Percentiles rank a stretch among this genome's conserved stretches.
These are phyloP conservation scores for Ceratobasidium sp. DNA, from an alignment of 1,284 basidiomycete genomes.

Conservation along the genomic window DNA sequence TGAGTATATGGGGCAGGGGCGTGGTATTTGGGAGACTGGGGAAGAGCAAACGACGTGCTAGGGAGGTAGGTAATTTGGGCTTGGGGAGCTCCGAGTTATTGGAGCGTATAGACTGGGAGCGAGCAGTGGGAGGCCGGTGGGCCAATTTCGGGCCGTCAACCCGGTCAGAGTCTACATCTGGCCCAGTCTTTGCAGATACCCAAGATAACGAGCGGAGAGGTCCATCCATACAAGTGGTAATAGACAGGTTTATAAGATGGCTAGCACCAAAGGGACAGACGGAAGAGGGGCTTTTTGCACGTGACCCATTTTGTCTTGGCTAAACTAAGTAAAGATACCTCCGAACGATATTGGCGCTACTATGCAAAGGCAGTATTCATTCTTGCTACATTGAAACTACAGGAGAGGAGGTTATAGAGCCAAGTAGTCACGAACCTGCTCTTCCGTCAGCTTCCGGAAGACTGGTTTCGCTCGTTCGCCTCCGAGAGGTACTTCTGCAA, in stretches of 20 bases:
- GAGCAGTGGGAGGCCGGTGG: slow-evolving; percentile 27
- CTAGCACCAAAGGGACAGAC: neutral
- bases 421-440: slow-evolving; percentile 93
- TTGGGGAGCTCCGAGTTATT: slow-evolving; percentile 37
- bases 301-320: slow-evolving; percentile 14
- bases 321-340: neutral
- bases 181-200: slow-evolving; percentile 30
- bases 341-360: neutral
- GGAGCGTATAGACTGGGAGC: slow-evolving; percentile 41
- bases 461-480: slow-evolving; percentile 78
- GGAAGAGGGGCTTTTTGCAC: neutral
- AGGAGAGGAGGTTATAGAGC: slow-evolving; percentile 62
- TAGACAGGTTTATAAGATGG: slow-evolving; percentile 5
- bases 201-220: slow-evolving; percentile 40
- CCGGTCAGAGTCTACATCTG: slow-evolving; percentile 22
- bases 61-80: slow-evolving; percentile 52
- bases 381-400: slow-evolving; percentile 16
- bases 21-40: slow-evolving; percentile 59
- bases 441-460: slow-evolving; percentile 91
- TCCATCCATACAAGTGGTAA: slow-evolving; percentile 32
- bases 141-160: slow-evolving; percentile 8
- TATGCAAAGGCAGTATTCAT: slow-evolving; percentile 8
- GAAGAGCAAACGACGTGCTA: slow-evolving; percentile 73
- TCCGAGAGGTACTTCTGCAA: slow-evolving; percentile 56
- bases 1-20: slow-evolving; percentile 63